Evolutionary conservation across 345 rosid genomes (phyloP), one percentile per base, ranked within the genome.

Genomic region (Geranium rotundifolium): DNA sequence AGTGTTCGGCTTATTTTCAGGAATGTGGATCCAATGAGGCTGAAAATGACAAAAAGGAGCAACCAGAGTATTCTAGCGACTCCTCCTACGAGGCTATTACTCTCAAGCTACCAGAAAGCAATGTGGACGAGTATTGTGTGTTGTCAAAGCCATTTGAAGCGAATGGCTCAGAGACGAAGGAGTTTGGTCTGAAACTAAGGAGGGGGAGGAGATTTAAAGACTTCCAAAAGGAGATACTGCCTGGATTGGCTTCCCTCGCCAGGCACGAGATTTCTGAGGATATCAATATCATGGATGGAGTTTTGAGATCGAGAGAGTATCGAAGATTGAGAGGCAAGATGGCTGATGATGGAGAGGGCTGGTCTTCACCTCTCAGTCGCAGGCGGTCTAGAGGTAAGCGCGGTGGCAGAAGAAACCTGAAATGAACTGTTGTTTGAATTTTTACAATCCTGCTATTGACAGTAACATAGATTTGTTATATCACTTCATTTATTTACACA

Each of bases 131-230:
- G 61, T 58, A 70, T 34, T 80, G 75, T 4, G 81, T 79, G 61
- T 71, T 90, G 37, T 89, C 90, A 30, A 84, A 69, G 79, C 79
- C 84, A 27, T 70, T 73, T 19, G 87, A 86, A 71, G 60, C 75
- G 16, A 72, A 65, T 18, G 78, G 68, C 29, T 57, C 31, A 1
- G 81, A 71, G 56, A 75, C 62, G 41, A 82, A 82, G 66, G 85
- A 84, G 69, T 67, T 76, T 50, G 66, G 87, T 64, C 13, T 71
- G 29, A 89, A 79, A 75, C 64, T 82, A 73, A 86, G 84, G 73
- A 77, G 96, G 65, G 96, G 96, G 19, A 78, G 96, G 60, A 81
- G 96, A 62, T 52, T 89, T 87, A 89, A 89, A 73, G 89, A 89
- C 72, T 89, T 89, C 61, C 93, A 81, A 57, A 82, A 66, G 65